Conservation (phyloP, 768 basidiomycete genomes). For the Mycena leptocephala region DNA sequence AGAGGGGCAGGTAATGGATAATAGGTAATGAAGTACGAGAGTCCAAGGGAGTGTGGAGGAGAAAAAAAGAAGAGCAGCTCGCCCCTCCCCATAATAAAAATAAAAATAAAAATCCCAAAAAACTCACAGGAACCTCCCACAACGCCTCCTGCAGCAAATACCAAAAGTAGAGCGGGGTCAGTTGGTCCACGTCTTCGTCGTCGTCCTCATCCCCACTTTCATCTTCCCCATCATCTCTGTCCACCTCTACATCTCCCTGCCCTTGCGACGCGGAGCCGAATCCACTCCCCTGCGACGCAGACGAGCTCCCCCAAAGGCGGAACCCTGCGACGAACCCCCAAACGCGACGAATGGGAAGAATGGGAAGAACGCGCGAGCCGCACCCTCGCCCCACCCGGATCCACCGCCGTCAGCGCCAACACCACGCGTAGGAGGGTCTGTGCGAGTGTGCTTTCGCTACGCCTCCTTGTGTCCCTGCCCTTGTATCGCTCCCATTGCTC, state of each 20-base stretch:
- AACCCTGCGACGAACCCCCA: too few species aligned
- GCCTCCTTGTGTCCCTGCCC: too few species aligned
- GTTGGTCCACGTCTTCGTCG: conserved; percentile 88
- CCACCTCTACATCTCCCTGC: not conserved
- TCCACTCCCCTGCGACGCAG: too few species aligned
- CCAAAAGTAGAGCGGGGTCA: conserved; percentile 92
- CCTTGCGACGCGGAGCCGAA: too few species aligned
- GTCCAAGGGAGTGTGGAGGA: too few species aligned
- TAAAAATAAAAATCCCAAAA: too few species aligned
- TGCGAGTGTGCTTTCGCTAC: not conserved
- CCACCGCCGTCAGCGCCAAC: conserved; percentile 79
- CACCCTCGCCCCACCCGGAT: conserved; percentile 29
- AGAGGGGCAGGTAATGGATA: too few species aligned
- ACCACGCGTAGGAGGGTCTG: conserved; percentile 70
- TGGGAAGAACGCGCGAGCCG: conserved; percentile 43
- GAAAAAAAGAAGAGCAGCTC: too few species aligned
- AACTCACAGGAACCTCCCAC: conserved; percentile 64
- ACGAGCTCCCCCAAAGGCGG: too few species aligned
- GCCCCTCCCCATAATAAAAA: too few species aligned
- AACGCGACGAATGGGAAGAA: too few species aligned
- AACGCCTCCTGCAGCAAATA: conserved; percentile 92
- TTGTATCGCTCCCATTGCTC: not conserved
- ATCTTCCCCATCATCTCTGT: not conserved
- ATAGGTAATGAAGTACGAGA: too few species aligned
- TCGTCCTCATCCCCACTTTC: conserved; percentile 90